Evolutionary conservation across 805 yeast species (phyloP).

Genomic region (Metschnikowia santaceciliae): DNA sequence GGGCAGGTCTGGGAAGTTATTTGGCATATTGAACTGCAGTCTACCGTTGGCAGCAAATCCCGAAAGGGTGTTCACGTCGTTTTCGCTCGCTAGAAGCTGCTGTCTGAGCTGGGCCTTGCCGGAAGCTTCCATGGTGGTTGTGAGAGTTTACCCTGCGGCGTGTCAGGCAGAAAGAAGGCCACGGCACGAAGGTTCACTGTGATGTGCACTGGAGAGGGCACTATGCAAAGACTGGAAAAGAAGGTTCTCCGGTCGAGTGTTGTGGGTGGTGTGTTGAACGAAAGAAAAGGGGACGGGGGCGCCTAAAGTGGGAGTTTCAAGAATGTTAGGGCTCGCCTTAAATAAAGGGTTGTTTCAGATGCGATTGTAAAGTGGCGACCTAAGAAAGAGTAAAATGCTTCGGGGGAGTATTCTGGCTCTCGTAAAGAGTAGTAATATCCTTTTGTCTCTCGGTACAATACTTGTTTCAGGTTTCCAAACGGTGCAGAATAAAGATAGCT

Average conservation of each 20-base stretch:
- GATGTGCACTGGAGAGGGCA: neutral
- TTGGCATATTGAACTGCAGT: slow-evolving; percentile 8
- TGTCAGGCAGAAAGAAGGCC: neutral
- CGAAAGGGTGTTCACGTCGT: slow-evolving; percentile 22
- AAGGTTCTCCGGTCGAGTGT: neutral
- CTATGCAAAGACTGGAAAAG: neutral
- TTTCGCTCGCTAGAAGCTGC: slow-evolving; percentile 31
- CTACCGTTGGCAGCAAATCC: slow-evolving; percentile 14
- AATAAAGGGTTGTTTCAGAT: neutral
- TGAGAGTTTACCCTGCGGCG: neutral
- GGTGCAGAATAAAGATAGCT: neutral
- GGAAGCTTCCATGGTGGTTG: slow-evolving; percentile 10
- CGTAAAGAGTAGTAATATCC: neutral
- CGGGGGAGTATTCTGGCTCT: neutral
- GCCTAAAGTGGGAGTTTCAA: neutral
- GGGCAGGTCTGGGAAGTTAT: slow-evolving; percentile 2
- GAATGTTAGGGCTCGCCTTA: neutral
- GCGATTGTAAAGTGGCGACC: neutral
- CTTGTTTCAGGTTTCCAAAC: neutral
- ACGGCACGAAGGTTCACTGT: neutral
- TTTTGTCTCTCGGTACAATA: neutral
- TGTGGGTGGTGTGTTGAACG: neutral
- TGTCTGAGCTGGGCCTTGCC: slow-evolving; percentile 27
- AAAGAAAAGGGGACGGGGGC: neutral
- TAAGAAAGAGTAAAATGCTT: neutral